These are phyloP conservation scores for Hypomyces perniciosus DNA, from an alignment of 2,329 filamentous ascomycete species.

Conservation along the genomic window DNA sequence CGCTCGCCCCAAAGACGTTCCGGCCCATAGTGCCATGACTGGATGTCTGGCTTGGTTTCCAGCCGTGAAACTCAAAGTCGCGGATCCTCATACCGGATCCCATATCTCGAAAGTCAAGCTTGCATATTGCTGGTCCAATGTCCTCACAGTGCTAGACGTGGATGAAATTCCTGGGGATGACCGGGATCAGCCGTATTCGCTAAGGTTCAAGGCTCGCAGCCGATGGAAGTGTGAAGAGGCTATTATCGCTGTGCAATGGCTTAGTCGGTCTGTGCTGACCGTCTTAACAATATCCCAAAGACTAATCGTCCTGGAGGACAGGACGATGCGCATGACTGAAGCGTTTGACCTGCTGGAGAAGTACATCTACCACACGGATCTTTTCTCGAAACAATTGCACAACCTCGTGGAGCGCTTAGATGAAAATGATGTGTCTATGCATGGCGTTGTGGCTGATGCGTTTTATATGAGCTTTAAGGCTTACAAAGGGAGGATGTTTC, in stretches of 20 bases:
- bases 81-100: conserved; percentile 59
- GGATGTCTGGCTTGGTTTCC: conserved; percentile 97
- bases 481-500: conserved; percentile 89
- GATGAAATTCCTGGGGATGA: conserved; percentile 64
- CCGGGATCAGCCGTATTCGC: conserved; percentile 68
- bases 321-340: conserved; percentile 83
- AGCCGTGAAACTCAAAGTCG: conserved; percentile 81
- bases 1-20: conserved; percentile 82
- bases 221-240: conserved; percentile 92
- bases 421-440: conserved; percentile 81
- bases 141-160: conserved; percentile 89
- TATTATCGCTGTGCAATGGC: conserved; percentile 94
- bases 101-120: conserved; percentile 77
- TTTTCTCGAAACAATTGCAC: conserved; percentile 84
- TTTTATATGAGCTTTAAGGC: conserved; percentile 97
- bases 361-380: conserved; percentile 84
- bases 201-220: conserved; percentile 76
- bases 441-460: conserved; percentile 92
- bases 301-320: conserved; percentile 86
- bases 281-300: conserved; percentile 92
- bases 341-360: conserved; percentile 88
- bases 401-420: conserved; percentile 81
- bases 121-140: conserved; percentile 97
- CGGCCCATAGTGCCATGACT: conserved; percentile 83
- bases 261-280: conserved; percentile 85